Conservation (phyloP, 305 asterid genomes). For the Fraxinus platypoda region DNA sequence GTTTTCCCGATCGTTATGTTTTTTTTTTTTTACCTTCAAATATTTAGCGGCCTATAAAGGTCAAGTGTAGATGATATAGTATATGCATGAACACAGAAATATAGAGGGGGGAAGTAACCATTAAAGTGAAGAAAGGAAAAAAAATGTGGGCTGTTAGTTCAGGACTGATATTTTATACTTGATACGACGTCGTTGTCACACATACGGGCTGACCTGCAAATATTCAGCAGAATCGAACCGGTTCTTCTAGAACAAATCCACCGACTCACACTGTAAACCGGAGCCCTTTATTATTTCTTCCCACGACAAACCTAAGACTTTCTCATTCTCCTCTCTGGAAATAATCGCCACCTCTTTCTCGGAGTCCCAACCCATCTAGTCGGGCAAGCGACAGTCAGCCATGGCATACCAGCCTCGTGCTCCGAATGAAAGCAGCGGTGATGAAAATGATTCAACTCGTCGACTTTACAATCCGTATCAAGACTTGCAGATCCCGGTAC, state of each 20-base stretch:
- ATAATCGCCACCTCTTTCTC: neutral
- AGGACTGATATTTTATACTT: no score
- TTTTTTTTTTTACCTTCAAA: no score
- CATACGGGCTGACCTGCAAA: neutral
- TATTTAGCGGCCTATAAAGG: no score
- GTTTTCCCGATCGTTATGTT: no score
- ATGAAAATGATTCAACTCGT: slow-evolving; percentile 40
- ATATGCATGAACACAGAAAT: no score
- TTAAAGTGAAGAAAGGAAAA: neutral
- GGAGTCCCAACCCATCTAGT: neutral
- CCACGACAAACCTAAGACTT: neutral
- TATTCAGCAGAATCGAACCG: neutral
- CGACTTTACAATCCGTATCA: slow-evolving; percentile 91
- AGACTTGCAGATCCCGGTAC: slow-evolving; percentile 58
- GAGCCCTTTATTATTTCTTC: neutral
- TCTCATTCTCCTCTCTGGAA: neutral
- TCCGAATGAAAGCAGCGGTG: slow-evolving; percentile 41
- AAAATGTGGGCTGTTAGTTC: neutral
- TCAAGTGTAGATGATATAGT: no score
- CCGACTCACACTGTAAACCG: neutral
- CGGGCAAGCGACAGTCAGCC: slow-evolving; percentile 2
- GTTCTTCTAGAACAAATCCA: neutral
- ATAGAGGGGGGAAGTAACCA: neutral
- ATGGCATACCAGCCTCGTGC: slow-evolving; percentile 76
- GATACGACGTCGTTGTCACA: no score